Base-by-base conservation (phyloP, 768 basidiomycete species). In the Cubamyces lactineus region DNA sequence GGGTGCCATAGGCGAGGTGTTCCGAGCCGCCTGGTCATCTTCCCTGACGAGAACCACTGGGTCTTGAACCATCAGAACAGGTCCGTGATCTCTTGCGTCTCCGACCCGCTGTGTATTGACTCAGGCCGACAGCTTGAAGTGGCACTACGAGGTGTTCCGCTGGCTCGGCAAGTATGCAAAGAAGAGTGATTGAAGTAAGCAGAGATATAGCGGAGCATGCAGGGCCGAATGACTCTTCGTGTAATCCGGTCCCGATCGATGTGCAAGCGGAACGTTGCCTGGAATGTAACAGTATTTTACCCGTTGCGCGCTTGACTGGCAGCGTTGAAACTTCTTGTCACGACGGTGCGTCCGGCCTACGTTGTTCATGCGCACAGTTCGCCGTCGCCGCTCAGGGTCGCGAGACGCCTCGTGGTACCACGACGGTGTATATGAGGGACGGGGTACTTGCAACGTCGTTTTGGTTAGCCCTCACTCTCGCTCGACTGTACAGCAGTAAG, bases 41-140 rank as follows among this genome's bases (percentile, higher is more conserved):
- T 94, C 82, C 91, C 92, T 0, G 86, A 90, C 66, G 95, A 96
- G 76, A 96, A 95, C 66, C 94, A 96, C 71, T 94, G 94, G 95
- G 93, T 93, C 24, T 67, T 92, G 63, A 83, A 91, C 57, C 89
- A 88, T 61, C 87, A 86, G 55, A 92, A 92, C 67, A 90, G 86
- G 86, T 85, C 26, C 30, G 79, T 66, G 34, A 41, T 1, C 11
- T 9, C 34, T 11, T 34, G 34, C 9, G 9, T 11, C 9, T 34
- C 11, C 34, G 34, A 1, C 34, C 6, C 34, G 34, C 34, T 34
- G 5, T 11, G 6, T 34, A 34, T 11, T 34, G 34, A 34, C 34
- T 1, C 5, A 5, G 34, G 9, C 9, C 34, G 34, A 50, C 68
- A 91, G 92, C 71, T 76, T 96, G 72, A 94, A 94, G 73, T 98